These are phyloP conservation scores for Populus hybrid DNA, from an alignment of 441 rosid genomes.

Conservation along the genomic window DNA sequence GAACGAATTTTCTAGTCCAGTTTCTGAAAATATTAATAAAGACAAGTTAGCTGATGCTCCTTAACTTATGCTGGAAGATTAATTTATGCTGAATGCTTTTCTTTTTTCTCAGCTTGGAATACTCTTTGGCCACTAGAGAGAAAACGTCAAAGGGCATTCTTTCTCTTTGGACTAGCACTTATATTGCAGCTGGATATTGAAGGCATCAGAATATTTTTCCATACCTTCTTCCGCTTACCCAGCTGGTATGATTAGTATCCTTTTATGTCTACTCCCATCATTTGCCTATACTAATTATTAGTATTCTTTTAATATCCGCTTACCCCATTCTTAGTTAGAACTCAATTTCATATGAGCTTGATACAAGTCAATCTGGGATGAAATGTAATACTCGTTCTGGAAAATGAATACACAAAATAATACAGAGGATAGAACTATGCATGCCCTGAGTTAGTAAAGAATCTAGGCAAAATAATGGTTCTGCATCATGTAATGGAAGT, in stretches of 20 bases:
- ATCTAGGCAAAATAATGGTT: not conserved
- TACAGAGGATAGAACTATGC: not conserved
- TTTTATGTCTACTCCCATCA: not conserved
- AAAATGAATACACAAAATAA: not conserved
- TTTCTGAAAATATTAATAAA: not conserved
- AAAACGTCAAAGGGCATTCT: slow-evolving; percentile 92
- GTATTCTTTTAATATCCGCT: not conserved
- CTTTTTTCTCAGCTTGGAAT: slow-evolving; percentile 70
- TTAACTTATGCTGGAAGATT: slow-evolving; percentile 1
- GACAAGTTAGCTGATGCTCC: not conserved
- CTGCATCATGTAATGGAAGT: not conserved
- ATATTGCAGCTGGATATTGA: slow-evolving; percentile 76
- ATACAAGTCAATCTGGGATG: not conserved
- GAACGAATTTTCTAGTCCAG: not conserved
- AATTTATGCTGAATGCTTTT: slow-evolving; percentile 6
- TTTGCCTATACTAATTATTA: not conserved
- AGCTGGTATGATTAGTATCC: slow-evolving; percentile 50
- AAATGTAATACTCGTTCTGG: not conserved
- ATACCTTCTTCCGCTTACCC: slow-evolving; percentile 82
- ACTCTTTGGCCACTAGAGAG: slow-evolving; percentile 94
- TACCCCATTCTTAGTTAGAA: not conserved
- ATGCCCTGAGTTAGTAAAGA: not conserved
- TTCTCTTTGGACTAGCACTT: slow-evolving; percentile 90
- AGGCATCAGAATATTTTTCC: slow-evolving; percentile 80
- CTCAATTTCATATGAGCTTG: not conserved